These are phyloP conservation scores for Chimonanthus praecox DNA, from an alignment of 164 flowering plant species.

Conservation along the genomic window DNA sequence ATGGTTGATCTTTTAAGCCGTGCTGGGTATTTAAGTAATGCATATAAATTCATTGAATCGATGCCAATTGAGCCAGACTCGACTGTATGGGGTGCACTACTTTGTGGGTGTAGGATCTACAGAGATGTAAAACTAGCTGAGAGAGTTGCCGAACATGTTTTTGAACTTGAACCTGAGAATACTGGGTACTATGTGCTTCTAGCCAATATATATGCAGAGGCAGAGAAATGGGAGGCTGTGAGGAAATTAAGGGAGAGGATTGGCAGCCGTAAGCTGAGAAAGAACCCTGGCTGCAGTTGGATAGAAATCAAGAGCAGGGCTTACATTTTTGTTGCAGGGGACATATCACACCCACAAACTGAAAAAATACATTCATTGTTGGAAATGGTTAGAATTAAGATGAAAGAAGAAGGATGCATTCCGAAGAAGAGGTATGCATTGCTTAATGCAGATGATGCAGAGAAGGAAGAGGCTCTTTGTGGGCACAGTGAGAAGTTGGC, in stretches of 20 bases:
- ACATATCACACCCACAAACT: constrained; percentile 32
- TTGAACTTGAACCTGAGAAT: constrained; percentile 64
- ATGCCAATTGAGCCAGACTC: constrained; percentile 67
- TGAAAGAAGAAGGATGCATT: constrained; percentile 40
- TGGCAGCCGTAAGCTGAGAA: constrained; percentile 27
- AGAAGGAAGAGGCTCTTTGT: constrained; percentile 46
- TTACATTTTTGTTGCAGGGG: constrained; percentile 48
- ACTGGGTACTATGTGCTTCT: constrained; percentile 50
- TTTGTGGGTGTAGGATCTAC: constrained; percentile 52
- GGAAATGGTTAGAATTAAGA: constrained; percentile 26
- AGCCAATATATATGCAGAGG: constrained; percentile 58
- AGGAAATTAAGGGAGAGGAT: constrained; percentile 38
- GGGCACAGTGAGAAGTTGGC: constrained; percentile 73
- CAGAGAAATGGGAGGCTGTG: constrained; percentile 62
- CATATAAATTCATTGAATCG: constrained; percentile 41
- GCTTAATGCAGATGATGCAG: constrained; percentile 36
- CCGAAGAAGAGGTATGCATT: constrained; percentile 35
- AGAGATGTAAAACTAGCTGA: constrained; percentile 56
- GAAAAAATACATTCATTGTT: constrained; percentile 30
- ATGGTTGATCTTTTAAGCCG: constrained; percentile 63
- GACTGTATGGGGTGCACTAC: constrained; percentile 57
- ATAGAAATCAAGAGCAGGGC: constrained; percentile 50
- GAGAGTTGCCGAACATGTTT: constrained; percentile 57
- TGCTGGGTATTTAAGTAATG: constrained; percentile 41
- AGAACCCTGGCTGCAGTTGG: constrained; percentile 68